Evolutionary conservation across 352 stramenopile species (phyloP).

Genomic region (Phytophthora pluvialis): DNA sequence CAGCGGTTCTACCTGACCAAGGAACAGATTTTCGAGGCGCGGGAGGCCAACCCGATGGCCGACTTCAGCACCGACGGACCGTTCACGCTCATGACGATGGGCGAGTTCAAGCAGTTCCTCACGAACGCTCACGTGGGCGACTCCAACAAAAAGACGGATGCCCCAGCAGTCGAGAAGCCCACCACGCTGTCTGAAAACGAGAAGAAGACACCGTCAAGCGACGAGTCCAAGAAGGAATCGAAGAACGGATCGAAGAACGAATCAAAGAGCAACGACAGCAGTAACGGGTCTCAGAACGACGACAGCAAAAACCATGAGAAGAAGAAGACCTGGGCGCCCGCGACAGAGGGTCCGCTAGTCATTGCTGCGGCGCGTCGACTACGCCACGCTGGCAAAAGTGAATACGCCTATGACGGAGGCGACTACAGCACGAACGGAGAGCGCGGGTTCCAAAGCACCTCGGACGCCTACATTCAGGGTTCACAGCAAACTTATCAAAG

Average conservation of each 20-base stretch:
- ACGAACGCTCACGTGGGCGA: slow-evolving; percentile 40
- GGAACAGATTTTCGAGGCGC: slow-evolving; percentile 42
- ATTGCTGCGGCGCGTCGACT: slow-evolving; percentile 18
- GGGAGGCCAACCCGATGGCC: slow-evolving; percentile 45
- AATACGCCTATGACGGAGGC: slow-evolving; percentile 18
- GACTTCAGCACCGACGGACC: slow-evolving; percentile 51
- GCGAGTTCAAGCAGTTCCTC: slow-evolving; percentile 56
- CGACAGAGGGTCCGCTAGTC: slow-evolving; percentile 9
- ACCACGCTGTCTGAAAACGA: slow-evolving; percentile 22
- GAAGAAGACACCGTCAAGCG: slow-evolving; percentile 11
- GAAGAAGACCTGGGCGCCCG: slow-evolving; percentile 11
- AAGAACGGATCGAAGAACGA: no score
- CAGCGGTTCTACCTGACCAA: slow-evolving; percentile 61
- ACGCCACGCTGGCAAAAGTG: slow-evolving; percentile 20
- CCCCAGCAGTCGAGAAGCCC: slow-evolving; percentile 7
- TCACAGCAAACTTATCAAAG: slow-evolving; percentile 18
- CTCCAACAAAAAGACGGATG: slow-evolving; percentile 4
- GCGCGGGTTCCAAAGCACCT: slow-evolving; percentile 13
- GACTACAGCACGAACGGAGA: slow-evolving; percentile 28
- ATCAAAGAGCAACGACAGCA: slow-evolving; percentile 13
- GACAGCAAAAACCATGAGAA: no score
- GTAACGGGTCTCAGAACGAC: no score
- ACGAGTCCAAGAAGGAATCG: slow-evolving; percentile 2
- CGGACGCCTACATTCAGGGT: slow-evolving; percentile 16
- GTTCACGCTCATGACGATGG: slow-evolving; percentile 62